Evolutionary conservation across 2,329 filamentous ascomycete species (phyloP), one percentile per base, ranked within the genome.

Genomic region (Ophiostoma sp.): DNA sequence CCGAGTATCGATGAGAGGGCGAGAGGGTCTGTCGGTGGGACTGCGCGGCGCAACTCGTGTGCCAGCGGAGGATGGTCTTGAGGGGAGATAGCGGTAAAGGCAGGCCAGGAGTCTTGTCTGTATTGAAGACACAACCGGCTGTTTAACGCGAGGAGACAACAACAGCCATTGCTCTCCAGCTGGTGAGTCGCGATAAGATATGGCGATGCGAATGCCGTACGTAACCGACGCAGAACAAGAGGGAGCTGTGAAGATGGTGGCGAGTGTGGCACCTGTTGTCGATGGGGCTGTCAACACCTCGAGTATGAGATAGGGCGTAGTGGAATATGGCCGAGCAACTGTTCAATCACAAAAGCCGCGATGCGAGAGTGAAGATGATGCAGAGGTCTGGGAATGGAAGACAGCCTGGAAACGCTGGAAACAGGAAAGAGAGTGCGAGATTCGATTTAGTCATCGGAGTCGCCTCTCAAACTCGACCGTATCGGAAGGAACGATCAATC

Each of bases 401-500:
- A 40, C 6, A 38, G 18, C 4, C 27, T 16, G 55, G 55, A 60
- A 60, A 38, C 55, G 7, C 27, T 36, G 11, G n/a, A 45, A 41
- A 12, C 38, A 27, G 18, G 11, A 36, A 44, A 36, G 49, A 60
- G 40, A 8, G 44, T 44, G 8, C 44, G 42, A 27, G 66, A 58
- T n/a, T 49, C 45, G 9, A 38, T 36, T 16, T 11, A 47, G 66
- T 63, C 42, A 36, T 42, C 27, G 66, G 27, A 4, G 49, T 58
- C 40, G 63, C 40, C 3, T 67, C 45, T 42, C 45, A 60, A 62
- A 58, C 11, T 55, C 49, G 49, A 55, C n/a, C 27, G n/a, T 55
- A 55, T 55, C 55, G 55, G 55, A 36, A 60, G 27, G 55, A n/a
- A 58, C 18, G 12, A 9, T 36, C 55, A 36, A 9, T 36, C 55